Evolutionary conservation across 148 eudicot species (phyloP), one percentile per base, ranked within the genome.

Genomic region (Fagopyrum esculentum): DNA sequence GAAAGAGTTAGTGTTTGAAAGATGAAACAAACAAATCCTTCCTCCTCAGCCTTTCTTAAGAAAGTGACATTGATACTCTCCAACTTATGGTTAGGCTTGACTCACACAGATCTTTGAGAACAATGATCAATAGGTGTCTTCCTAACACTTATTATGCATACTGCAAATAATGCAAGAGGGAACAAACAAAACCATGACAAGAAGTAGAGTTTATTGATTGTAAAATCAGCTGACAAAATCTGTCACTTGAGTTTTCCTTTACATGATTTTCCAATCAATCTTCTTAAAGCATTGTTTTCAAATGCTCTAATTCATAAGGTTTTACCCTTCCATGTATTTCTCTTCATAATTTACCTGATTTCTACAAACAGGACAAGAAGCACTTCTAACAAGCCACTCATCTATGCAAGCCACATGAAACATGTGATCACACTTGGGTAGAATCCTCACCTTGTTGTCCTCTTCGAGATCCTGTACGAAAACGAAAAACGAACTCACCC

Each of bases 291-390:
- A 35, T 17, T 19, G 9, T 56, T 8, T 19, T 17, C 19, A 4
- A 60, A 26, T 11, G 19, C 66, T 22, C 40, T 35, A 35, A 35
- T 35, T 35, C 40, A 35, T 2, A 35, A 35, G 40, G 40, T 35
- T 19, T 35, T 19, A 17, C 30, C 22, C 30, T 22, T 19, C 35
- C 63, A 26, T 44, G 49, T 6, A 69, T 35, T 69, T 9, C 47
- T 13, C 48, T 69, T 11, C 22, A 43, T 19, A 69, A 44, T 69
- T 48, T 48, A 81, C 51, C 19, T 44, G 77, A 5, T 77, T 79
- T 82, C 87, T 77, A 52, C 87, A 85, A 75, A 85, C 56, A 69
- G 87, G 87, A 49, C 87, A 85, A 40, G 87, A 80, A 56, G 80
- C 80, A 80, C 71, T 72, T 78, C 83, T 61, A 10, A 63, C 78